A percentile compares a stretch with the other conserved stretches of the same genome.
Conservation (phyloP, 257 asterid species). For the Solanum chilense region DNA sequence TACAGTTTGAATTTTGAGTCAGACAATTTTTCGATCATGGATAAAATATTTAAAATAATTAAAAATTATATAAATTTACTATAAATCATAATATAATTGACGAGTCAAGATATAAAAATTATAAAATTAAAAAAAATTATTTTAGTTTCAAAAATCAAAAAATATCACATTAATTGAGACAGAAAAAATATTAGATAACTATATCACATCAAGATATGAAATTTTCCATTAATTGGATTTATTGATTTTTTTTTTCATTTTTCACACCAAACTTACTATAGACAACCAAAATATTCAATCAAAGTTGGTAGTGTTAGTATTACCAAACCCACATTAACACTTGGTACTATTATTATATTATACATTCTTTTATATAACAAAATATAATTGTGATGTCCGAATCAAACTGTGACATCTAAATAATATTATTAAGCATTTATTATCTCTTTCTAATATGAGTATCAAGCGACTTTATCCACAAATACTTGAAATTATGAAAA, state of each 20-base stretch:
- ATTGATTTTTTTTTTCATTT: background rate
- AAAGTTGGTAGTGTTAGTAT: background rate
- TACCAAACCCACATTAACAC: background rate
- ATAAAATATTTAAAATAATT: too few relatives aligned
- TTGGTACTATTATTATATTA: background rate
- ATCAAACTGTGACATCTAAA: background rate
- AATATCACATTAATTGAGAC: background rate
- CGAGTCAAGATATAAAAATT: background rate
- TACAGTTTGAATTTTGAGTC: too few relatives aligned
- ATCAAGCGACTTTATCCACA: background rate
- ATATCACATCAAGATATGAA: background rate
- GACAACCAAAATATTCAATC: background rate
- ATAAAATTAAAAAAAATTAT: background rate
- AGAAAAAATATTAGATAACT: background rate
- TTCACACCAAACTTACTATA: background rate
- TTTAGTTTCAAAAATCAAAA: background rate
- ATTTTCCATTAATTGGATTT: background rate
- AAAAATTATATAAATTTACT: too few relatives aligned
- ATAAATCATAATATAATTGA: background rate
- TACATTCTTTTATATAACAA: background rate
- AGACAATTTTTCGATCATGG: too few relatives aligned
- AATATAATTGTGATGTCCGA: background rate
- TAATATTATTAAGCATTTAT: background rate
- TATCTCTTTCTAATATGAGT: background rate
- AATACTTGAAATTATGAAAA: too few relatives aligned